phyloP scores from a whole-genome alignment of 2,329 filamentous ascomycete species.

The Biscogniauxia sp. region DNA sequence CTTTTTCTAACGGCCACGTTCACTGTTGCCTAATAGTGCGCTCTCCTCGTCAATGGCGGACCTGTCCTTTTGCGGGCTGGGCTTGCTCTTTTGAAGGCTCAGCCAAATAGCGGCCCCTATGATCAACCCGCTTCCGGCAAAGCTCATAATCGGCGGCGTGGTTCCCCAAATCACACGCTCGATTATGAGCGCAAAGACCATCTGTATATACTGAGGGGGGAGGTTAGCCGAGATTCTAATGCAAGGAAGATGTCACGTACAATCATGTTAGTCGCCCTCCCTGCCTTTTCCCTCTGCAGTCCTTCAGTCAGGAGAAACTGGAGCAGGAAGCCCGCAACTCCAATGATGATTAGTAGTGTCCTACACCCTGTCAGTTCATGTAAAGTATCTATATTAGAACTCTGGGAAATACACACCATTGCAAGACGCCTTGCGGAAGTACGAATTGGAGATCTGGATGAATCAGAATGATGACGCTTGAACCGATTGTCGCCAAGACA shows the following conservation, averaged over 20 bases:
- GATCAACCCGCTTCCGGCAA: slow-evolving; percentile 39
- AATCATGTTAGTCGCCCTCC: slow-evolving; percentile 36
- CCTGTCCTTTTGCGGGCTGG: slow-evolving; percentile 21
- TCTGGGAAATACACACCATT: slow-evolving; percentile 43
- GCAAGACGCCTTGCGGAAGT: slow-evolving; percentile 29
- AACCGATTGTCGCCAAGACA: slow-evolving; percentile 63
- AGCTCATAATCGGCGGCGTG: slow-evolving; percentile 37
- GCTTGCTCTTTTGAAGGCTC: slow-evolving; percentile 38
- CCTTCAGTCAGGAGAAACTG: slow-evolving; percentile 76
- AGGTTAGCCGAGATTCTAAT: slow-evolving; percentile 5
- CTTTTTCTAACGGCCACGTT: background rate
- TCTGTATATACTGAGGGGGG: slow-evolving; percentile 29
- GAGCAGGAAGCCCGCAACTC: slow-evolving; percentile 71
- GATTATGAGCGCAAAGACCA: slow-evolving; percentile 35
- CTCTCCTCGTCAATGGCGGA: slow-evolving; percentile 35
- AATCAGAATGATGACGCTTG: slow-evolving; percentile 54
- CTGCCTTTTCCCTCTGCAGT: slow-evolving; percentile 62
- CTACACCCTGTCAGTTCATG: slow-evolving; percentile 26
- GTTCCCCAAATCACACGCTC: slow-evolving; percentile 44
- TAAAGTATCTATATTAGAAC: background rate
- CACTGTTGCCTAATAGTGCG: slow-evolving; percentile 25
- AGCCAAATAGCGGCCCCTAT: slow-evolving; percentile 43
- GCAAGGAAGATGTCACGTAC: slow-evolving; percentile 18
- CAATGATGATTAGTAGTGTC: slow-evolving; percentile 59
- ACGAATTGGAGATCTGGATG: slow-evolving; percentile 42